Evolutionary conservation across 2,329 filamentous ascomycete genomes (phyloP).

Genomic region (Fusarium sp.): DNA sequence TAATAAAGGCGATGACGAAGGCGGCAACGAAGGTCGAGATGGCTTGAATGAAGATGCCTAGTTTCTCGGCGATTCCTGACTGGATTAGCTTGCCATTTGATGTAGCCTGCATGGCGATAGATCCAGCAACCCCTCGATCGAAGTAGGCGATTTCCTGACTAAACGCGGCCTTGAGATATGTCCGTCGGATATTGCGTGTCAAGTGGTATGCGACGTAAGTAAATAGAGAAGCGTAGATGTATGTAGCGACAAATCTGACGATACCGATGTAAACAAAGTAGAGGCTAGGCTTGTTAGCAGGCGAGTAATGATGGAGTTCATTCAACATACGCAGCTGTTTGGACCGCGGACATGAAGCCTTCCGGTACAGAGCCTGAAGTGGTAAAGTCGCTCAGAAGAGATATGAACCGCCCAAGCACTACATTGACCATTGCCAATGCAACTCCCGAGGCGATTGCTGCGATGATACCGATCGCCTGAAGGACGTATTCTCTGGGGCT

Average conservation of each 20-base stretch:
- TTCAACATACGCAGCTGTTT: too few relatives aligned
- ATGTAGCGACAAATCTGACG: not conserved
- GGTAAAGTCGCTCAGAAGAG: slow-evolving; percentile 40
- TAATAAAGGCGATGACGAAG: slow-evolving; percentile 54
- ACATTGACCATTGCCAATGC: slow-evolving; percentile 51
- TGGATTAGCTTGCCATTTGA: slow-evolving; percentile 58
- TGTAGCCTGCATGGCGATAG: slow-evolving; percentile 48
- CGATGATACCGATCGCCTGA: too few relatives aligned
- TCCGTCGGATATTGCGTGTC: slow-evolving; percentile 61
- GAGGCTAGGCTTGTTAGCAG: not conserved
- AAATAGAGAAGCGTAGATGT: not conserved
- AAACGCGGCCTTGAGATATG: slow-evolving; percentile 64
- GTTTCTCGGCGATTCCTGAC: slow-evolving; percentile 56
- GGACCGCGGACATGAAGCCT: slow-evolving; percentile 3
- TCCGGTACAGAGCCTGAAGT: slow-evolving; percentile 8
- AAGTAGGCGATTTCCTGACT: slow-evolving; percentile 62
- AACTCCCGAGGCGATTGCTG: slow-evolving; percentile 39
- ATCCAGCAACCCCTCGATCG: slow-evolving; percentile 1
- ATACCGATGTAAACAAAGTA: not conserved
- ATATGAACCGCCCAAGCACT: slow-evolving; percentile 49
- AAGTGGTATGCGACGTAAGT: slow-evolving; percentile 44
- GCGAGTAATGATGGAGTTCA: not conserved
- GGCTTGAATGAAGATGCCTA: slow-evolving; percentile 55
- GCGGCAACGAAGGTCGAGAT: slow-evolving; percentile 55
- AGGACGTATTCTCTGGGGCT: too few relatives aligned